phyloP scores from a whole-genome alignment of 1,284 basidiomycete species.

The Austroboletus niveus region DNA sequence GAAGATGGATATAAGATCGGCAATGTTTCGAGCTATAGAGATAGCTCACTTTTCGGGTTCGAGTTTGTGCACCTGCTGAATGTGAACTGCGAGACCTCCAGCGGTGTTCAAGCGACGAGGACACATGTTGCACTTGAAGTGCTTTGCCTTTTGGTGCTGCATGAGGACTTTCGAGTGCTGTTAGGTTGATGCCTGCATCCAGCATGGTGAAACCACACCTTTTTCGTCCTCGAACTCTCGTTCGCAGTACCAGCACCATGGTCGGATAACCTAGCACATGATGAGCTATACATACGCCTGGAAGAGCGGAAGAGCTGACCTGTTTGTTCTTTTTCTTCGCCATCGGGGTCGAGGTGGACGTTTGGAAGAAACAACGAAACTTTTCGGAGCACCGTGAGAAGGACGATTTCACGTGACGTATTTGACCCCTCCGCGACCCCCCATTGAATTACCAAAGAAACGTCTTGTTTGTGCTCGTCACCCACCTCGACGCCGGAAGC shows the following conservation, averaged over 20 bases:
- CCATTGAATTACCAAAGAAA: constrained; percentile 16
- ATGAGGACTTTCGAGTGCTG: constrained; percentile 70
- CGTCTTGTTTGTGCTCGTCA: neutral
- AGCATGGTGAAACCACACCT: constrained; percentile 46
- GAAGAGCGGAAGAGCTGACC: constrained; percentile 36
- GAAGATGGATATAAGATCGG: constrained; percentile 8
- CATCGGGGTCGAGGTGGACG: constrained; percentile 40
- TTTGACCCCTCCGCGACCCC: constrained; percentile 3
- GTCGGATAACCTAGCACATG: constrained; percentile 70
- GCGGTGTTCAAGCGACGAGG: constrained; percentile 95
- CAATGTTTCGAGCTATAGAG: constrained; percentile 1
- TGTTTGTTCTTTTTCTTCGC: constrained; percentile 83
- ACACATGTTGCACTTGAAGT: constrained; percentile 97
- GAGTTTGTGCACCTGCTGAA: constrained; percentile 98
- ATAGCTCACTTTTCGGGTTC: constrained; percentile 87
- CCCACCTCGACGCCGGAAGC: constrained; percentile 5
- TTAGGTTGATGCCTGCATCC: neutral
- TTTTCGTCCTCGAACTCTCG: constrained; percentile 98
- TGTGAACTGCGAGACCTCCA: constrained; percentile 96
- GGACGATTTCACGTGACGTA: constrained; percentile 16
- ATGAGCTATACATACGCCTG: neutral
- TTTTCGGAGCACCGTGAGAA: constrained; percentile 7
- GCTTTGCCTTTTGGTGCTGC: constrained; percentile 99
- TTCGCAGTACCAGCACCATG: constrained; percentile 99
- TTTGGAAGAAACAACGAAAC: neutral